Evolutionary conservation across 257 asterid genomes (phyloP).

Genomic region (Penstemon davidsonii): DNA sequence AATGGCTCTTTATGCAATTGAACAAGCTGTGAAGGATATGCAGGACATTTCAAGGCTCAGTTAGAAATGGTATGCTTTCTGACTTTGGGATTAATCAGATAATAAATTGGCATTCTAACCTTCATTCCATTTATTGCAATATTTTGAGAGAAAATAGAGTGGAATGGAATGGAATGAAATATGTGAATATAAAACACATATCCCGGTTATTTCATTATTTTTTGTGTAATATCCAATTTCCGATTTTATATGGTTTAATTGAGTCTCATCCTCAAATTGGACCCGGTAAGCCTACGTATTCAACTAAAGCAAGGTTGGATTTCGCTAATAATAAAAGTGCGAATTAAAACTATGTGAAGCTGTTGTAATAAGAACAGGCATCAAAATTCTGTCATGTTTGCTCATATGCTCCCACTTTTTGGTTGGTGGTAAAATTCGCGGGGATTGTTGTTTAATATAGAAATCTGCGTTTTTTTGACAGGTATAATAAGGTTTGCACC

Average conservation of each 20-base stretch:
- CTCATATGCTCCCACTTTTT: not conserved
- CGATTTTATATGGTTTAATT: not conserved
- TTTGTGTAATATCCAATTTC: not conserved
- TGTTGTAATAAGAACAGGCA: too few relatives aligned
- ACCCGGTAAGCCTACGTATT: too few relatives aligned
- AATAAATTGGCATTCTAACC: not conserved
- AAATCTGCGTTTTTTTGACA: slow-evolving; percentile 12
- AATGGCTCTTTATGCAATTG: slow-evolving; percentile 59
- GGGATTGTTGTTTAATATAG: too few relatives aligned
- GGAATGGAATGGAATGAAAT: not conserved
- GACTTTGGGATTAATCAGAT: not conserved
- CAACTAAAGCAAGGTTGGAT: too few relatives aligned
- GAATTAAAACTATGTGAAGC: too few relatives aligned
- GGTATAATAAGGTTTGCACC: not conserved
- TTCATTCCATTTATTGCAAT: not conserved
- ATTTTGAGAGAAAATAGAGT: not conserved
- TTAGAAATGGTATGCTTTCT: slow-evolving; percentile 33
- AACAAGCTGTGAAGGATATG: slow-evolving; percentile 40
- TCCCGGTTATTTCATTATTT: too few relatives aligned
- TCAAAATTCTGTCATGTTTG: too few relatives aligned
- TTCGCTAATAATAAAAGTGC: too few relatives aligned
- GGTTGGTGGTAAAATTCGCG: not conserved
- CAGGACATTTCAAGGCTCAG: slow-evolving; percentile 22
- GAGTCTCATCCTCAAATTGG: not conserved
- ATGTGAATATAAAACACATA: not conserved